Base-by-base conservation (phyloP, 768 basidiomycete species). In the Podaxis rugospora region DNA sequence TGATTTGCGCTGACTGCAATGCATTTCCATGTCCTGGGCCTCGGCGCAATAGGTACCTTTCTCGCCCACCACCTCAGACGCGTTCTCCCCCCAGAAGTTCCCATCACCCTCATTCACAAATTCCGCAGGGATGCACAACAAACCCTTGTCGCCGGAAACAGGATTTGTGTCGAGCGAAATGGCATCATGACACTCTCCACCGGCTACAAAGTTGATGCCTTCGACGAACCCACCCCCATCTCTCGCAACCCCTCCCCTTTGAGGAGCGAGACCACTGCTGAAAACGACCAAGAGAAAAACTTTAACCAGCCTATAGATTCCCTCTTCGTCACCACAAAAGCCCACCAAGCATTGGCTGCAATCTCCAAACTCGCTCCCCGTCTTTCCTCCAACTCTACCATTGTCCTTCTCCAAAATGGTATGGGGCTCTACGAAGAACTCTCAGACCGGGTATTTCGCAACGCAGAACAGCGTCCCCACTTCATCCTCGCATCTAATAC, bases 391-490 rank as follows among this genome's bases (percentile, higher is more conserved):
- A 71, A 81, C 53, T 90, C 88, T 47, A 96, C 95, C 37, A 86
- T 98, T 64, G 91, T 96, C 2, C 82, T 99, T n/a, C 73, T 98
- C 56, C 92, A 96, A 68, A 96, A 96, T 70, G 96, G 96, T 25
- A 91, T 97, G 87, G 96, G 94, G 10, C 76, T 95, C 7, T 92
- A 93, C 71, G 95, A 98, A 65, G 76, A 84, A 62, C 79, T 97
- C 51, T 70, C 92, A 16, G 68, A 74, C 5, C 66, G 80, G 5
- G 66, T 93, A 46, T 98, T 94, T 71, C 87, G 81, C 18, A 89
- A 94, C 70, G 81, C 87, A 23, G 70, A 78, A 36, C 76, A 79
- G 28, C 85, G 95, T 39, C 95, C 95, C 11, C 87, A 91, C 67
- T 93, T 98, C 69, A 82, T 98, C 64, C 74, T 96, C 56, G 88